Evolutionary conservation across 2,329 filamentous ascomycete species (phyloP).

Genomic region (Dothidotthia symphoricarpi): DNA sequence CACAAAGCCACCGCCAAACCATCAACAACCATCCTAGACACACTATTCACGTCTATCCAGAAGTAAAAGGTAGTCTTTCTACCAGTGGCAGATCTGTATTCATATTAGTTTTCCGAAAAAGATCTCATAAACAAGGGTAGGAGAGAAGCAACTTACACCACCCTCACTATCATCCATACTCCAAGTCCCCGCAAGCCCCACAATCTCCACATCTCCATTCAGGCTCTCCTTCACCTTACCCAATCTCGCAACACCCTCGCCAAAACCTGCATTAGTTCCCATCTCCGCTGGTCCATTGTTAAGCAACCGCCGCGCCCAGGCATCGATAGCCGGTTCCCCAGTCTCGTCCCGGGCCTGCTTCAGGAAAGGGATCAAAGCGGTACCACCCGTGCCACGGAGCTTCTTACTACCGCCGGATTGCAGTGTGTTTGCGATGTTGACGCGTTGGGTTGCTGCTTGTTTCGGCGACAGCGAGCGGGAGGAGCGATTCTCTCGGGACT

Average conservation of each 20-base stretch:
- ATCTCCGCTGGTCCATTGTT: slow-evolving; percentile 50
- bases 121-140: no score
- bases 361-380: slow-evolving; percentile 88
- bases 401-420: slow-evolving; percentile 50
- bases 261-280: slow-evolving; percentile 9
- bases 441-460: slow-evolving; percentile 38
- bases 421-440: slow-evolving; percentile 60
- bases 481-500: slow-evolving; percentile 71
- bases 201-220: slow-evolving; percentile 56
- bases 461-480: slow-evolving; percentile 61
- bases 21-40: no score
- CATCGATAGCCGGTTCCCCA: slow-evolving; percentile 79
- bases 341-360: slow-evolving; percentile 98
- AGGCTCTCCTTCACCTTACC: slow-evolving; percentile 55
- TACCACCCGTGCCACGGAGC: slow-evolving; percentile 87
- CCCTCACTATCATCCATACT: slow-evolving; percentile 79
- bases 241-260: slow-evolving; percentile 44
- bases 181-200: slow-evolving; percentile 82
- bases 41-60: not conserved
- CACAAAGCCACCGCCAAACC: no score
- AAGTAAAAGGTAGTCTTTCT: slow-evolving; percentile 1
- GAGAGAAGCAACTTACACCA: slow-evolving; percentile 40
- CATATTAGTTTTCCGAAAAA: slow-evolving; percentile 1
- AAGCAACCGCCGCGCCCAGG: slow-evolving; percentile 60
- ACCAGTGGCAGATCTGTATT: slow-evolving; percentile 32